Base-by-base conservation (phyloP, 139 green algal species). In the Chloropicon primus region DNA sequence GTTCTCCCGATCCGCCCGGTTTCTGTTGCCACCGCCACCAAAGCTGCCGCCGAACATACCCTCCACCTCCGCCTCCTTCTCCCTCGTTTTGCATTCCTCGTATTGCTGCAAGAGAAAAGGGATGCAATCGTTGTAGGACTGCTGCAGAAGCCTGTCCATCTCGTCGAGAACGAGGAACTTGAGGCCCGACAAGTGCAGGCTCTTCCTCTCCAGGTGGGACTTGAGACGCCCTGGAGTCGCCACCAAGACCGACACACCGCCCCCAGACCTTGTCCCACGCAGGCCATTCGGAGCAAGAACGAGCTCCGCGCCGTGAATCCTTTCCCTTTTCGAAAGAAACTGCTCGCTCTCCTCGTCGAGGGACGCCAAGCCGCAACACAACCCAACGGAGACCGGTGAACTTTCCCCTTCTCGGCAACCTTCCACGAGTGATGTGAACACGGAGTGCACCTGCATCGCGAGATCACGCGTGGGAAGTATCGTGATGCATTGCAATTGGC, bases 111-210 rank as follows among this genome's bases (percentile, higher is more conserved):
- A 17, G 41, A 62, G 41, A 17, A 62, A 62, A 5, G 91, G 85
- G 74, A 98, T 86, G 93, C 94, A 98, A 73, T 90, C 88, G 54
- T 97, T 88, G 84, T 97, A 98, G n/a, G 84, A 80, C 86, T 98
- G 94, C 0, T 91, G 83, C 79, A 98, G 87, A 78, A 98, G 85
- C 1, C 94, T 80, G 79, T 98, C 94, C 1, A 89, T 88, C 83
- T 98, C 94, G 71, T 98, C 94, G 2, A 98, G 88, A 1, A 98
- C 87, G 74, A 96, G 82, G 79, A 92, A 94, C 5, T 80, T 78
- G 0, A 96, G 80, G 72, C 81, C 53, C 0, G 54, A 1, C 10
- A 96, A 74, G 17, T 26, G 41, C 41, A 62, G 41, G 41, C 17
- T 72, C 1, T 83, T 89, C 72, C 78, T 71, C 72, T 88, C 79